Conservation (phyloP, 192 early-diverging fungal species). For the Backusella macrospora region DNA sequence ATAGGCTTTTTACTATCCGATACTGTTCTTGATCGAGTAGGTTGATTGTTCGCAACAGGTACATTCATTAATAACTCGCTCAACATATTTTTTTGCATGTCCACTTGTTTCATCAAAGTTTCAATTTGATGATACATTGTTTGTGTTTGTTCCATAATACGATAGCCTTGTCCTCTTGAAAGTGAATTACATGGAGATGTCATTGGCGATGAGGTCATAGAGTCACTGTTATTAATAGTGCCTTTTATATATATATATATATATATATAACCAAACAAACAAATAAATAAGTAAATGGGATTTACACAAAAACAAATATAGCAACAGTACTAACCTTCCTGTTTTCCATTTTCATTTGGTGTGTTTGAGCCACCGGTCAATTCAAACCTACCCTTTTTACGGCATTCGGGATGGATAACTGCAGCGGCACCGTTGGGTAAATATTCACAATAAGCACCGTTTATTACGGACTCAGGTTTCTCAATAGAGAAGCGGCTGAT, state of each 20-base stretch:
- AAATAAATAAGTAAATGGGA: not conserved
- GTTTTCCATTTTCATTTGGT: constrained; percentile 11
- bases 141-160: constrained; percentile 12
- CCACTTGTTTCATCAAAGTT: constrained; percentile 14
- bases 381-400: constrained; percentile 45
- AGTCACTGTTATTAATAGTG: constrained; percentile 1
- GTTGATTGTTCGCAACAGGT: not conserved
- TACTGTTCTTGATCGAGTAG: constrained; percentile 1
- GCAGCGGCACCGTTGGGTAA: not conserved
- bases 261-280: too few species aligned
- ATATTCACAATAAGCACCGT: not conserved
- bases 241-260: too few species aligned
- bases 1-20: constrained; percentile 10
- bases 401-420: constrained; percentile 23
- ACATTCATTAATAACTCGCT: constrained; percentile 1
- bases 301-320: not conserved
- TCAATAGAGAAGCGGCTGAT: constrained; percentile 28
- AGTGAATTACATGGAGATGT: constrained; percentile 19
- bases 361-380: constrained; percentile 24
- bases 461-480: not conserved
- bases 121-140: constrained; percentile 20
- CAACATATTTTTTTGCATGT: constrained; percentile 19
- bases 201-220: not conserved
- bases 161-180: constrained; percentile 17
- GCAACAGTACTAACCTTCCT: not conserved